Base-by-base conservation (phyloP, 305 asterid species). In the Fraxinus platypoda region DNA sequence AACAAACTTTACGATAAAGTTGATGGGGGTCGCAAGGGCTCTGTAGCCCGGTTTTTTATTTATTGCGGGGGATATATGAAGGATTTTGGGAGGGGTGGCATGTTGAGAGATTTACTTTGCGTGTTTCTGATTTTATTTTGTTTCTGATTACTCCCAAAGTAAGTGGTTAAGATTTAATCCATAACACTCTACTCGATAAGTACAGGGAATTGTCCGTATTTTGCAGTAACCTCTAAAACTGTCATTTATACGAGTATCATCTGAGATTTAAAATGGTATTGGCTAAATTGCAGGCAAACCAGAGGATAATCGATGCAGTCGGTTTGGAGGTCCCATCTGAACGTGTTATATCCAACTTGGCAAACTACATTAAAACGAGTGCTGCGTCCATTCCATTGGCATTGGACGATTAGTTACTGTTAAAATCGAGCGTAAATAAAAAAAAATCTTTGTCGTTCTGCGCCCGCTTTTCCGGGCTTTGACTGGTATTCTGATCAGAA, bases 341-440 rank as follows among this genome's bases (percentile, higher is more conserved):
- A 68, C 92, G 92, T 5, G 99, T 94, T 21, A 90, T 96, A 84
- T 94, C 98, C 2, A 96, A 96, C 88, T 79, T 96, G 91, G 93
- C 93, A 46, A 92, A 94, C 79, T 94, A 94, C 31, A 98, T 98
- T 1, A 94, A 94, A 43, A 94, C 98, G 19, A 93, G 98, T 57
- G 99, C 98, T 12, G 98, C 99, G 3, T 92, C 98, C 31, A 96
- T 96, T 64, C 98, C 98, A 2, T 79, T 96, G 92, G 98, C 99
- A 6, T 80, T 96, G 89, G 98, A 96, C 17, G n/a, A 62, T 71
- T 9, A 28, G 76, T 72, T 33, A 72, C 76, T 72, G 38, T 72
- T 15, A 30, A 72, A 72, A 15, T 72, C 15, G 26, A 72, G 34
- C 21, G 2, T 31, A 33, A 33, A 33, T 33, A 33, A 30, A 30